Evolutionary conservation across 2,329 filamentous ascomycete genomes (phyloP).

Genomic region (Akanthomyces dipterigenus): DNA sequence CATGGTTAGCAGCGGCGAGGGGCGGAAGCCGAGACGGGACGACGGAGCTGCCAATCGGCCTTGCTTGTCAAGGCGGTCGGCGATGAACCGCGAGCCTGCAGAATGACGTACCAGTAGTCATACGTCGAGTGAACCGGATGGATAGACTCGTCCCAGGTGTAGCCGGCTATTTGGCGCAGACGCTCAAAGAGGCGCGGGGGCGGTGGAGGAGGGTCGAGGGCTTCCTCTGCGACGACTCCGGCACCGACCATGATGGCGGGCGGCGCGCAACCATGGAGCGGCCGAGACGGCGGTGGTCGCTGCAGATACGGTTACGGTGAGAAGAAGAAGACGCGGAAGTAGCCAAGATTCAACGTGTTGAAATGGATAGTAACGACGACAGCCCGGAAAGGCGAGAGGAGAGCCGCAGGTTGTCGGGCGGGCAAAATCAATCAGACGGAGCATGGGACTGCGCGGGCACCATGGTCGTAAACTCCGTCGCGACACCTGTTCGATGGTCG

Average conservation of each 20-base stretch:
- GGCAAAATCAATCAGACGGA: constrained; percentile 7
- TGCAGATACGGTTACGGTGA: not conserved
- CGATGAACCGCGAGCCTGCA: not conserved
- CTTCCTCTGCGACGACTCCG: constrained; percentile 44
- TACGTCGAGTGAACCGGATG: constrained; percentile 63
- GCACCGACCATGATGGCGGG: constrained; percentile 43
- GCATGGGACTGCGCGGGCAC: not conserved
- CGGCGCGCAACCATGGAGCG: constrained; percentile 9
- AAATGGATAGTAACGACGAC: not conserved
- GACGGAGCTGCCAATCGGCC: too few species aligned
- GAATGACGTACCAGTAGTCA: constrained; percentile 66
- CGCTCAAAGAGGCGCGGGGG: constrained; percentile 65
- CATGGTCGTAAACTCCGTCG: not conserved
- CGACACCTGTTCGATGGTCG: not conserved
- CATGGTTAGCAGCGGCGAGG: not conserved
- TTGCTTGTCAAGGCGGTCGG: not conserved
- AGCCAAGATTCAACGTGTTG: not conserved
- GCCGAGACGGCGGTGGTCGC: not conserved
- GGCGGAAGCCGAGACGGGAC: not conserved
- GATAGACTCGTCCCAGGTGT: constrained; percentile 65
- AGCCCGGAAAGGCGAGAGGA: not conserved
- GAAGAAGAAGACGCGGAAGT: not conserved
- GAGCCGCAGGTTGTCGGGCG: not conserved
- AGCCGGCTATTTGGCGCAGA: constrained; percentile 64
- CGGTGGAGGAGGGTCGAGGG: constrained; percentile 57